Base-by-base conservation (phyloP, 164 flowering plant species). In the Magnolia kwangsiensis region DNA sequence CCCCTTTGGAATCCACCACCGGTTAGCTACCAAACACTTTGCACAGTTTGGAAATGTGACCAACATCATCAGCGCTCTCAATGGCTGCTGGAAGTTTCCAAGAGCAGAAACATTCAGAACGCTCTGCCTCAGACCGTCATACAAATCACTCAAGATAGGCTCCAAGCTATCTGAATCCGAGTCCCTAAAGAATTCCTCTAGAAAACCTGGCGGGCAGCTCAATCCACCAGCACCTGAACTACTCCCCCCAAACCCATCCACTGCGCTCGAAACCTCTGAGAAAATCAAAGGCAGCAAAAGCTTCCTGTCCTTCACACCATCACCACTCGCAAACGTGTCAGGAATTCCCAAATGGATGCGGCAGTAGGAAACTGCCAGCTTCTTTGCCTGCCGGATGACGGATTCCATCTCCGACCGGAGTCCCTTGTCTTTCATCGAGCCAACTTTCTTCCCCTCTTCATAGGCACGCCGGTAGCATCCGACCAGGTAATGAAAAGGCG, bases 1-100 rank as follows among this genome's bases (percentile, higher is more conserved):
- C 27, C 90, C 88, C 63, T 76, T 87, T 0, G 99, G 98, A 63
- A 90, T 85, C 99, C 99, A 96, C 97, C 95, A 90, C 0, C 76
- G 88, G 76, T 96, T 94, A 80, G 73, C 92, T 59, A 96, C 99
- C 79, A 94, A 76, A 29, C 89, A 82, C 82, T 90, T 92, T 0
- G 92, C 96, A 20, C 92, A 92, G 65, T 82, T 75, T 0, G 93
- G 94, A 72, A 86, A 89, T 11, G 83, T 90, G 70, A 94, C 85
- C 81, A 96, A 80, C 84, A 74, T 81, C 85, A 78, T 20, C 81
- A 94, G 81, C 1, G 93, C 98, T 83, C 96, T 88, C 74, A 94
- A 81, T 0, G 97, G 94, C 85, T 85, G 93, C 86, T 92, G 98
- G 78, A 94, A 96, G 69, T 92, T 88, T 80, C 99, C 99, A 20